Evolutionary conservation across 2,329 filamentous ascomycete species (phyloP).

Genomic region (Dothideomycetes sp.): DNA sequence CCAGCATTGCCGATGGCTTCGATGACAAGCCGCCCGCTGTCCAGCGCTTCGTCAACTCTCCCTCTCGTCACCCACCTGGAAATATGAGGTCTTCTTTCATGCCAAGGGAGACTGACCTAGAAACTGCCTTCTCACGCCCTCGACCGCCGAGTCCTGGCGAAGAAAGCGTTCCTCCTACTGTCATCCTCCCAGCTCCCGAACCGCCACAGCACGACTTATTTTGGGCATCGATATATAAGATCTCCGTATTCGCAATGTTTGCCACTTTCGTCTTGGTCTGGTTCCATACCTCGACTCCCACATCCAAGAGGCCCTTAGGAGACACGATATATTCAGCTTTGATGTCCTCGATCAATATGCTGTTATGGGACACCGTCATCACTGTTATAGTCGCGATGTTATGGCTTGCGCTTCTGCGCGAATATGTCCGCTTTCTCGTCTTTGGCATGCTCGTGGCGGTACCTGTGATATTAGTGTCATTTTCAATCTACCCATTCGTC

Average conservation of each 20-base stretch:
- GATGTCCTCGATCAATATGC: slow-evolving; percentile 74
- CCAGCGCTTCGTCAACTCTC: slow-evolving; percentile 43
- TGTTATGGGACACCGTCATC: slow-evolving; percentile 85
- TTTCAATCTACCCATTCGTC: slow-evolving; percentile 83
- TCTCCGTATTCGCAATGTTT: slow-evolving; percentile 71
- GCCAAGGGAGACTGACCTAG: slow-evolving; percentile 41
- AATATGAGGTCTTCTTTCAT: slow-evolving; percentile 32
- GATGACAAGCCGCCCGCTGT: slow-evolving; percentile 41
- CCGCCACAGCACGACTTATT: slow-evolving; percentile 78
- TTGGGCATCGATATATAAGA: slow-evolving; percentile 83
- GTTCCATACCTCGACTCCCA: slow-evolving; percentile 69
- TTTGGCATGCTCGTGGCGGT: slow-evolving; percentile 72
- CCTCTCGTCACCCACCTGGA: slow-evolving; percentile 23
- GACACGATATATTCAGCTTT: slow-evolving; percentile 92
- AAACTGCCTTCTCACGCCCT: slow-evolving; percentile 32
- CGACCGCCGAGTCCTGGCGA: slow-evolving; percentile 37
- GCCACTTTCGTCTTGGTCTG: slow-evolving; percentile 83
- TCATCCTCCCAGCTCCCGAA: slow-evolving; percentile 51
- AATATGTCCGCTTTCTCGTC: slow-evolving; percentile 78
- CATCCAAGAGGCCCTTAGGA: slow-evolving; percentile 60
- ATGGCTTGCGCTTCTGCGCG: slow-evolving; percentile 80
- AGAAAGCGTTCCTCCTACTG: slow-evolving; percentile 45
- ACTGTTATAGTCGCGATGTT: slow-evolving; percentile 76
- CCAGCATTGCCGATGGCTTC: slow-evolving; percentile 19
- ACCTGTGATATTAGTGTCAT: slow-evolving; percentile 75